Percentiles rank a stretch among this genome's conserved stretches.
These are phyloP conservation scores for Mucor racemosus DNA, from an alignment of 371 early-diverging fungal species.

Conservation along the genomic window DNA sequence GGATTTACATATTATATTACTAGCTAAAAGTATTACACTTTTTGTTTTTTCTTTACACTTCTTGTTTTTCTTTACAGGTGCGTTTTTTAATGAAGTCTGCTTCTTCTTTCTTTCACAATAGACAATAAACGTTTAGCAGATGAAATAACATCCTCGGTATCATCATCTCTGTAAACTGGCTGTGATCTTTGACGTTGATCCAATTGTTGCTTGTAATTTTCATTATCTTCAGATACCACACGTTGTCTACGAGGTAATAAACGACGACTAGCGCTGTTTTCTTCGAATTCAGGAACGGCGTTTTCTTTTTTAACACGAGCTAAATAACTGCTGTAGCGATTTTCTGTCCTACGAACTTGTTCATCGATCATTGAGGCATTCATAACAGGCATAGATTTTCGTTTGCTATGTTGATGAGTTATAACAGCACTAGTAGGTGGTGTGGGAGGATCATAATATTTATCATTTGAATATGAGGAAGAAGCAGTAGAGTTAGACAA, in stretches of 20 bases:
- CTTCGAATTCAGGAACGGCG: neutral
- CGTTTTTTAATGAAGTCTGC: neutral
- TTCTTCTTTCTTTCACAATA: neutral
- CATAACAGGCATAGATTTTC: constrained; percentile 1
- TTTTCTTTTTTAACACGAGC: neutral
- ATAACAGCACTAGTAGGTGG: neutral
- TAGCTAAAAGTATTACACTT: too few relatives aligned
- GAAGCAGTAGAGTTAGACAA: neutral
- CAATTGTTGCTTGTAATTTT: neutral
- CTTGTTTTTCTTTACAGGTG: too few relatives aligned
- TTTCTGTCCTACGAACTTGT: neutral
- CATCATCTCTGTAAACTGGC: neutral
- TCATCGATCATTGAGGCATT: neutral
- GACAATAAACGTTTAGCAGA: neutral
- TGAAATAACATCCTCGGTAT: neutral
- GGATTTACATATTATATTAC: too few relatives aligned
- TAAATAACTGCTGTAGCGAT: neutral
- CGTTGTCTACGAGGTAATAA: neutral
- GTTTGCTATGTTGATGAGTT: neutral
- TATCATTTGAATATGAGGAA: neutral
- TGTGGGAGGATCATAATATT: neutral
- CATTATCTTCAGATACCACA: neutral
- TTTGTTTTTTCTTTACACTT: too few relatives aligned
- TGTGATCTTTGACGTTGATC: neutral
- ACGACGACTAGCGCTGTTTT: neutral